A percentile compares a stretch with the other conserved stretches of the same genome.
Evolutionary conservation across 352 stramenopile species (phyloP).

Genomic region (Peronosclerospora sorghi): DNA sequence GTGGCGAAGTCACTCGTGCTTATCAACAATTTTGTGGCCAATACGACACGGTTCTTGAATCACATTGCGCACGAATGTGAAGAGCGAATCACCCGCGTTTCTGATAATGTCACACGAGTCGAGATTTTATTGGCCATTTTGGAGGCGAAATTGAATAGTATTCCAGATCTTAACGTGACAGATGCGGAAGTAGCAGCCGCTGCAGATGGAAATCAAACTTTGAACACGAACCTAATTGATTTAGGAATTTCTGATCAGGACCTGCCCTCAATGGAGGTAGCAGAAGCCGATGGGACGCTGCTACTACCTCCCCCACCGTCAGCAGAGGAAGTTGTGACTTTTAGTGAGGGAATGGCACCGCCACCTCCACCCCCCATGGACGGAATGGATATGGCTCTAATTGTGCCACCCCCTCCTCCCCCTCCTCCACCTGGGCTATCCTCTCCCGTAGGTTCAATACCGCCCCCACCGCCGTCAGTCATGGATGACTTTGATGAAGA

Average conservation of each 20-base stretch:
- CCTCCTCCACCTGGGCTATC: constrained; percentile 16
- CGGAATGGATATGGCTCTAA: constrained; percentile 16
- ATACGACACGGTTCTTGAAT: constrained; percentile 82
- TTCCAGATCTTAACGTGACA: constrained; percentile 64
- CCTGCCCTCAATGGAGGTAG: constrained; percentile 35
- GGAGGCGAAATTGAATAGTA: constrained; percentile 77
- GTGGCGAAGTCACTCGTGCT: constrained; percentile 71
- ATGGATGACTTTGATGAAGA: constrained; percentile 21
- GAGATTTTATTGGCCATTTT: constrained; percentile 79
- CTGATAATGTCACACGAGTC: constrained; percentile 62
- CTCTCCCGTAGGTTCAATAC: constrained; percentile 7
- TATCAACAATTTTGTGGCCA: constrained; percentile 81
- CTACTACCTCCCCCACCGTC: constrained; percentile 41
- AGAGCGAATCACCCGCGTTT: constrained; percentile 61
- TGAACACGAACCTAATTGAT: constrained; percentile 17
- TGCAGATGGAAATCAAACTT: constrained; percentile 3
- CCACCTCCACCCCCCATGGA: constrained; percentile 11
- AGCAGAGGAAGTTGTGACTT: constrained; percentile 10
- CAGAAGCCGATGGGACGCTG: constrained; percentile 16
- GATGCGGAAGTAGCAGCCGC: constrained; percentile 45
- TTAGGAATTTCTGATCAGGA: constrained; percentile 62
- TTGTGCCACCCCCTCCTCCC: constrained; percentile 18
- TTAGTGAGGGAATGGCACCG: constrained; percentile 9
- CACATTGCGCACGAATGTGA: constrained; percentile 79
- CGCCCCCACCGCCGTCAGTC: constrained; percentile 19